Evolutionary conservation across 129 eudicot genomes (phyloP).

Genomic region (Escallonia rubra): DNA sequence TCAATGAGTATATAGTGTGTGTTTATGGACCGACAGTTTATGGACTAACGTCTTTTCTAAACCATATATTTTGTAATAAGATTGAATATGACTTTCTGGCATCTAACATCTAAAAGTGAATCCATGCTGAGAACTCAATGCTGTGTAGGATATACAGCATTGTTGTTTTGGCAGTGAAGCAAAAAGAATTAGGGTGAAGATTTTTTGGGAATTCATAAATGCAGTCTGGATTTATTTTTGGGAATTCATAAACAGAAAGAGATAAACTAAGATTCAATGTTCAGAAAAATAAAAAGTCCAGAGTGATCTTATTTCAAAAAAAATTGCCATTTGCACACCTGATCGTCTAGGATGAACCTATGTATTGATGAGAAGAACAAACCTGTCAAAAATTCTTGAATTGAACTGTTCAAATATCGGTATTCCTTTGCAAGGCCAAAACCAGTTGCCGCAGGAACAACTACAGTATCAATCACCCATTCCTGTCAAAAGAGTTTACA

Average conservation of each 20-base stretch:
- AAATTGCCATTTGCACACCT: not conserved
- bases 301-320: not conserved
- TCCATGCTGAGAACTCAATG: not conserved
- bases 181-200: not conserved
- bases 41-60: not conserved
- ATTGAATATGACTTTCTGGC: too few relatives aligned
- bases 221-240: too few relatives aligned
- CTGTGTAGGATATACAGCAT: not conserved
- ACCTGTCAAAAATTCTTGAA: slow-evolving; percentile 80
- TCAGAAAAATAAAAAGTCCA: too few relatives aligned
- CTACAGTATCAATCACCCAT: slow-evolving; percentile 81
- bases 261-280: too few relatives aligned
- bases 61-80: not conserved
- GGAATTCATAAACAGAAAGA: too few relatives aligned
- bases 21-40: not conserved
- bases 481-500: slow-evolving; percentile 40
- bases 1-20: not conserved
- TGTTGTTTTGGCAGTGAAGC: not conserved
- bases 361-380: slow-evolving; percentile 1
- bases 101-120: too few relatives aligned
- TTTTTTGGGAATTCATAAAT: not conserved
- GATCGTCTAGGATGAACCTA: not conserved
- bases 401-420: slow-evolving; percentile 78
- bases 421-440: slow-evolving; percentile 79
- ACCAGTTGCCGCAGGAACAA: slow-evolving; percentile 82